phyloP scores from a whole-genome alignment of 345 rosid species.

The Pseudoturritis turrita region DNA sequence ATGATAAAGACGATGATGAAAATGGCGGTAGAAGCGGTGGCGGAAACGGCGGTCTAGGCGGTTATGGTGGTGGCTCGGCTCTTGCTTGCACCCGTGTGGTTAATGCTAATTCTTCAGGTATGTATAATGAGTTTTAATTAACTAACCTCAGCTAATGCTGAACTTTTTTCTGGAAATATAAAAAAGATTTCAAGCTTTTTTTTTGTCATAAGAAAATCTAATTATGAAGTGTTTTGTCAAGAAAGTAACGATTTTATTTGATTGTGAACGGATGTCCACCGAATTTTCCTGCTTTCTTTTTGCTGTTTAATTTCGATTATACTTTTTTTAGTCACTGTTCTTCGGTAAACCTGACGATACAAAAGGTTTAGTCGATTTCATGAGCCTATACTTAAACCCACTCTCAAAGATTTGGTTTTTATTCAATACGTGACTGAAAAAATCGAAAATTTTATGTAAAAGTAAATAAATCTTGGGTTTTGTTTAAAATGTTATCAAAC shows the following conservation, averaged over 20 bases:
- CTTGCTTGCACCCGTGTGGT: conserved; percentile 27
- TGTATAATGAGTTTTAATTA: conserved; percentile 3
- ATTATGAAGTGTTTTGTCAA: background rate
- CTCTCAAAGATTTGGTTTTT: background rate
- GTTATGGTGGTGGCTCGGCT: conserved; percentile 13
- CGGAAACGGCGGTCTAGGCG: background rate
- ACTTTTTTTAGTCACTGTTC: conserved; percentile 2
- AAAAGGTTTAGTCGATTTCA: background rate
- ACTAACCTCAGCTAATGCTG: too few species aligned
- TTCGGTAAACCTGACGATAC: conserved; percentile 7
- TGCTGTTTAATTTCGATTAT: conserved; percentile 1
- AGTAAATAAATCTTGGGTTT: background rate
- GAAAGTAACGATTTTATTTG: background rate
- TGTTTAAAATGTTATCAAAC: background rate
- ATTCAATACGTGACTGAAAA: background rate
- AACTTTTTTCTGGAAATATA: background rate
- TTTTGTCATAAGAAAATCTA: background rate
- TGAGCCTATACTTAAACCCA: background rate
- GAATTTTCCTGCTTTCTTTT: background rate
- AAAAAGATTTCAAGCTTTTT: background rate
- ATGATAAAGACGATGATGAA: conserved; percentile 32
- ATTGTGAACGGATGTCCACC: too few species aligned
- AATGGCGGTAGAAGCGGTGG: conserved; percentile 3
- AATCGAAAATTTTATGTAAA: background rate
- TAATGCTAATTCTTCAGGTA: conserved; percentile 30